Base-by-base conservation (phyloP, 352 stramenopile genomes). In the Plasmopara halstedii region DNA sequence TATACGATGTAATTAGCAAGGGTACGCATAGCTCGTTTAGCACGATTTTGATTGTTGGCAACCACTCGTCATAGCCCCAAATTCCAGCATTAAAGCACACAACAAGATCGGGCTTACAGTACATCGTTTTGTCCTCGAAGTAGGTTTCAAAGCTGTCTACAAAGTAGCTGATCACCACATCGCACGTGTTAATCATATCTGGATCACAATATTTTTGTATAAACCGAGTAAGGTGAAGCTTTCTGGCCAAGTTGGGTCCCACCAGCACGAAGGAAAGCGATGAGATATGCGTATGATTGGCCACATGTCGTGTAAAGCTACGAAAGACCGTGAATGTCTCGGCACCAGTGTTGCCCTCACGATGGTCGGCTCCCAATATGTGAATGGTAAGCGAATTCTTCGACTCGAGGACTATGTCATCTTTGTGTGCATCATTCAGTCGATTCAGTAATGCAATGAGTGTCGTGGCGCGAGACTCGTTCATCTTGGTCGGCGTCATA, bases 61-160 rank as follows among this genome's bases (percentile, higher is more conserved):
- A 43, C 83, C 83, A 94, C 50, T 89, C 66, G 51, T 94, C 79
- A 52, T 94, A 94, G 31, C 83, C 83, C 83, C 83, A 94, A 20
- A 94, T 75, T 4, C 83, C 83, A 11, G 83, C 83, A 37, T 94
- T 92, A 46, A 92, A 94, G 47, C 76, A 89, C 31, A 88, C 73
- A 1, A 70, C 66, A 5, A 89, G 59, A 42, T 88, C 69, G 3
- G 82, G 74, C 6, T 56, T 42, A 37, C 53, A 39, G 54, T 84
- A 88, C 36, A 46, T 23, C 9, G 46, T 35, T 29, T 70, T 68
- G 35, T 84, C 70, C 2, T 47, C 20, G 38, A 70, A 74, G 34
- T 75, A 87, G 15, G 49, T 52, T 42, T 88, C 73, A 18, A 86
- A 90, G 47, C 64, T 67, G 22, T 76, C 69, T 14, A 84, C 76